Percentiles rank a stretch among this genome's conserved stretches.
Evolutionary conservation across 305 asterid species (phyloP).

Genomic region (Stenogyne calaminthoides): DNA sequence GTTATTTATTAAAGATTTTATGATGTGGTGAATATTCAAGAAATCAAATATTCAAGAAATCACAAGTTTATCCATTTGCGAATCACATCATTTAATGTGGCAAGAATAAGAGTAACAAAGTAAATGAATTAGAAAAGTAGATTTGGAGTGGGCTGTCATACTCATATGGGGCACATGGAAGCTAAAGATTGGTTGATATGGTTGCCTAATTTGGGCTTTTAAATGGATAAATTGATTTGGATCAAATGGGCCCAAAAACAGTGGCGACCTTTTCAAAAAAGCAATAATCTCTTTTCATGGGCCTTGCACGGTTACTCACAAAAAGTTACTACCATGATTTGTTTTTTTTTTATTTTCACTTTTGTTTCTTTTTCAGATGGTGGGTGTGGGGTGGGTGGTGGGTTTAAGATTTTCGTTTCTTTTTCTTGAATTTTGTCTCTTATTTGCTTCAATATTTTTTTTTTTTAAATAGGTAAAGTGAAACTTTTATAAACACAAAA

Average conservation of each 20-base stretch:
- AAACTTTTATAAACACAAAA: no score
- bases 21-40: no score
- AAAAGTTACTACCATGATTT: background rate
- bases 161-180: conserved; percentile 31
- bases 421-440: conserved; percentile 9
- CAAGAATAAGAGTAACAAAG: no score
- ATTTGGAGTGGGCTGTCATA: no score
- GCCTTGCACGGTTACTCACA: conserved; percentile 29
- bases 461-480: no score
- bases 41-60: no score
- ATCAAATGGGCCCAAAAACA: conserved; percentile 51
- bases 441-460: no score
- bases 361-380: conserved; percentile 16
- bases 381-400: no score
- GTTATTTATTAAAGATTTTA: no score
- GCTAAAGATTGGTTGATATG: conserved; percentile 15
- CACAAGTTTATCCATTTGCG: no score
- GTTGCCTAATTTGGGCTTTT: conserved; percentile 56
- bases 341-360: background rate
- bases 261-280: conserved; percentile 25
- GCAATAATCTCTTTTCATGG: conserved; percentile 39
- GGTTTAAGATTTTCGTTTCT: conserved; percentile 6
- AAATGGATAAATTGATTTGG: conserved; percentile 29
- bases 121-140: no score
- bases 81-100: no score